Percentiles rank a stretch among this genome's conserved stretches.
Evolutionary conservation across 768 basidiomycete genomes (phyloP).

Genomic region (Leucocoprinus birnbaumii): DNA sequence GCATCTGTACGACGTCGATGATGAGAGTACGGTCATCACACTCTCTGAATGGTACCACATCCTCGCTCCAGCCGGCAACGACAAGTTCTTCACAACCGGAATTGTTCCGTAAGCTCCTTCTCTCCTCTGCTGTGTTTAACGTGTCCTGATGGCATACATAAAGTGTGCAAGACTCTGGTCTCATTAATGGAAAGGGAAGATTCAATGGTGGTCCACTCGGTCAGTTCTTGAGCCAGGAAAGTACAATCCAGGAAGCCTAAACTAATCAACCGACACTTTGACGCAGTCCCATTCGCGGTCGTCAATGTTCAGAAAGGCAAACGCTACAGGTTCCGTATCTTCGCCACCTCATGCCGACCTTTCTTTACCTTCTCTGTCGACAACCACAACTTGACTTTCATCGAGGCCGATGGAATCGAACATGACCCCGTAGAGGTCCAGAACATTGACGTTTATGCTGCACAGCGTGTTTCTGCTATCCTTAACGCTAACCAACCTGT

Average conservation of each 20-base stretch:
- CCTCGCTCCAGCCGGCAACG: background rate
- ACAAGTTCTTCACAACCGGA: slow-evolving; percentile 7
- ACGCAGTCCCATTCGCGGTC: slow-evolving; percentile 20
- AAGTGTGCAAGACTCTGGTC: slow-evolving; percentile 4
- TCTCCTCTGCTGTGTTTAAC: too few species aligned
- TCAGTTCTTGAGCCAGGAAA: slow-evolving; percentile 1
- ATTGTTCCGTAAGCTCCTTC: slow-evolving; percentile 9
- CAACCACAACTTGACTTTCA: slow-evolving; percentile 25
- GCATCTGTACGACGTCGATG: slow-evolving; percentile 28
- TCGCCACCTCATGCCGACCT: slow-evolving; percentile 46
- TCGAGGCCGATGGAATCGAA: slow-evolving; percentile 30
- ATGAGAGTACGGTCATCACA: slow-evolving; percentile 29
- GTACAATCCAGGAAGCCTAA: background rate
- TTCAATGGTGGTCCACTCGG: slow-evolving; percentile 8
- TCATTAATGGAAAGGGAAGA: slow-evolving; percentile 16
- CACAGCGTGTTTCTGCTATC: slow-evolving; percentile 25
- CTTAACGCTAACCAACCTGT: slow-evolving; percentile 22
- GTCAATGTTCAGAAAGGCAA: slow-evolving; percentile 38
- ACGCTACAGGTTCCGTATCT: slow-evolving; percentile 52
- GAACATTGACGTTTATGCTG: slow-evolving; percentile 32
- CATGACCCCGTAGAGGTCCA: slow-evolving; percentile 32
- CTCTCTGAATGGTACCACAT: slow-evolving; percentile 11
- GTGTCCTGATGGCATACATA: background rate
- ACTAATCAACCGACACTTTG: background rate
- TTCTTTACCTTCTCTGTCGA: slow-evolving; percentile 37